Percentiles rank a stretch among this genome's conserved stretches.
Evolutionary conservation across 2,329 filamentous ascomycete genomes (phyloP).

Genomic region (Fusarium denticulatum): DNA sequence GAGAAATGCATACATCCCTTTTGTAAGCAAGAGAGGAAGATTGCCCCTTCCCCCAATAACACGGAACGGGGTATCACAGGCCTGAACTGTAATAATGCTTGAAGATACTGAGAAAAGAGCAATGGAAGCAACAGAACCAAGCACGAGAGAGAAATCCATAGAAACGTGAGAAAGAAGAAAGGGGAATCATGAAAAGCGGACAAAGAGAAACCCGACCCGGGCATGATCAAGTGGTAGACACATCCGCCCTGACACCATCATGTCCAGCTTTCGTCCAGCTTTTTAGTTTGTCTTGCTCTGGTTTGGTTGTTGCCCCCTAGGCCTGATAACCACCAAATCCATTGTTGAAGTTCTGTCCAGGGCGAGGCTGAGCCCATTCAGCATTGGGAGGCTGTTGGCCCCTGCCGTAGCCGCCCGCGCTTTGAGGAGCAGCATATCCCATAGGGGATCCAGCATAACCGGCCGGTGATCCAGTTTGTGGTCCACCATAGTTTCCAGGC

Average conservation of each 20-base stretch:
- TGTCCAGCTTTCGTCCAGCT: conserved; percentile 34
- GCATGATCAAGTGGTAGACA: conserved; percentile 37
- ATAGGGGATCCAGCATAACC: conserved; percentile 74
- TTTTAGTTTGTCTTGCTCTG: conserved; percentile 37
- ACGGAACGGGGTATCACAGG: conserved; percentile 32
- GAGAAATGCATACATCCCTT: conserved; percentile 40
- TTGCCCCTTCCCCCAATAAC: conserved; percentile 24
- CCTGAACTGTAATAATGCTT: conserved; percentile 34
- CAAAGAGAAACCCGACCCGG: conserved; percentile 24
- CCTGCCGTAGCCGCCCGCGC: conserved; percentile 85
- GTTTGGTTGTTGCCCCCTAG: conserved; percentile 50
- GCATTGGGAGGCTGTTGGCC: conserved; percentile 69
- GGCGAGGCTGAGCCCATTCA: conserved; percentile 64
- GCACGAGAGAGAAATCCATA: conserved; percentile 35
- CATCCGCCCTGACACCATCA: conserved; percentile 31
- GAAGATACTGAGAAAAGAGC: conserved; percentile 37
- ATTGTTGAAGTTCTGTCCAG: conserved; percentile 67
- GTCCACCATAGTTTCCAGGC: conserved; percentile 72
- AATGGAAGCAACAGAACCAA: conserved; percentile 39
- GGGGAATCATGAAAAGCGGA: conserved; percentile 37
- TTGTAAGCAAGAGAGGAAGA: conserved; percentile 45
- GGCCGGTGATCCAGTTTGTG: conserved; percentile 69
- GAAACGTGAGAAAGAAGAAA: conserved; percentile 39
- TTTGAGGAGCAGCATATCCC: conserved; percentile 76
- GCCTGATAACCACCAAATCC: conserved; percentile 73